Evolutionary conservation across 2,329 filamentous ascomycete species (phyloP), one percentile per base, ranked within the genome.

Genomic region (Fusarium sororula): DNA sequence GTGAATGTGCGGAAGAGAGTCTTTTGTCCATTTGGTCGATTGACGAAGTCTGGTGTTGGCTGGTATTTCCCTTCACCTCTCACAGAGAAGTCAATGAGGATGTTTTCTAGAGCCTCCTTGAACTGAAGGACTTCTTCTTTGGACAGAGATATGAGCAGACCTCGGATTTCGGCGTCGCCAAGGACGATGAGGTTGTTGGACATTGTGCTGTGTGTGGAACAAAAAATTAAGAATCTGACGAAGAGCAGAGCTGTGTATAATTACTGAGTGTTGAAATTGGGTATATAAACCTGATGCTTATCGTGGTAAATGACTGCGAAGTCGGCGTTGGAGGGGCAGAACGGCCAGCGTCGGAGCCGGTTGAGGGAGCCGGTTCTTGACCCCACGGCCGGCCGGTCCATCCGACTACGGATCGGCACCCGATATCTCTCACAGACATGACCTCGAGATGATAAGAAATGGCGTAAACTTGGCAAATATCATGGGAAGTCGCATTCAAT

Each of bases 1-100:
- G 71, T 76, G 24, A 79, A 79, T 3, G 78, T 65, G 15, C 78
- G 60, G 44, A 79, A 79, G 2, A 79, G 78, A 9, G 70, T 75
- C 24, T 75, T 75, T 47, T 75, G 71, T 1, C 77, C 77, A 9
- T 58, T 65, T 2, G 76, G 75, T 5, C 77, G 62, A n/a, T 74
- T 75, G 37, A 78, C 64, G 8, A 75, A 68, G 13, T 72, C 65
- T 10, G 75, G 68, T 0, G 45, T 48, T 22, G 73, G 78, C 11
- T 79, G 78, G n/a, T 72, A 78, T 48, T 68, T 18, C 3, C 68
- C 42, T 42, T 79, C 77, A 1, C 56, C 50, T 11, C 53, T 65
- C 6, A 72, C 65, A 5, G 77, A 73, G 47, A 75, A 75, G 9
- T 72, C 44, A 6, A 68, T 18, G 6, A 79, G 60, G 20, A 75